A percentile compares a stretch with the other conserved stretches of the same genome.
Conservation (phyloP, 2,329 filamentous ascomycete genomes). For the Trichoderma sp. region DNA sequence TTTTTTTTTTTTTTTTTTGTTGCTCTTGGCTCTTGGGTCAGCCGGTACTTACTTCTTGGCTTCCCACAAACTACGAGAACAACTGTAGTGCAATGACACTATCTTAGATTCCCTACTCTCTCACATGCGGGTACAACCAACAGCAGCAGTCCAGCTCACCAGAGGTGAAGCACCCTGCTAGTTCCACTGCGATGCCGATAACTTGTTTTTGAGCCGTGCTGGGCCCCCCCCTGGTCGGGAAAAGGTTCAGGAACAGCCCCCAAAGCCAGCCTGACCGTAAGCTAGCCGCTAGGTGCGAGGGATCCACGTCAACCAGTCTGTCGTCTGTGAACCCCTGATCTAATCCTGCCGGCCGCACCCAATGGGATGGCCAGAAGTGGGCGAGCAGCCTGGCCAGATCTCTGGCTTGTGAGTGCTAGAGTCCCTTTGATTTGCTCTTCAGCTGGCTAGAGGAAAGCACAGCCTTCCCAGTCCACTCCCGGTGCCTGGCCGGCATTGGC, state of each 20-base stretch:
- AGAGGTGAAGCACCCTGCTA: slow-evolving; percentile 6
- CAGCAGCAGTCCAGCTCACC: background rate
- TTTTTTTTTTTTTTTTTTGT: too few relatives aligned
- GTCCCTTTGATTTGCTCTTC: slow-evolving; percentile 7
- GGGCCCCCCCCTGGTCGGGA: slow-evolving; percentile 15
- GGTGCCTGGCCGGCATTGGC: background rate
- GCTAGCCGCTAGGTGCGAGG: slow-evolving; percentile 1
- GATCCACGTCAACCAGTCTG: slow-evolving; percentile 24
- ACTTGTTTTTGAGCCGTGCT: slow-evolving; percentile 1
- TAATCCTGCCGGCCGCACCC: slow-evolving; percentile 18
- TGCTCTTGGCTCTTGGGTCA: background rate
- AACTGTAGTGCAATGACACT: background rate
- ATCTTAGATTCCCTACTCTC: background rate
- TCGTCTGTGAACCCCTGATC: slow-evolving; percentile 26
- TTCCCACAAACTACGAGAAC: background rate
- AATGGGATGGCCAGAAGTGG: slow-evolving; percentile 12
- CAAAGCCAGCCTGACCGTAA: slow-evolving; percentile 11
- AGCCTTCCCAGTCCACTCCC: slow-evolving; percentile 7
- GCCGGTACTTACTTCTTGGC: background rate
- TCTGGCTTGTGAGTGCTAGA: slow-evolving; percentile 5
- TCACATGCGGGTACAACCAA: background rate
- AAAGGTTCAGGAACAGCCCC: slow-evolving; percentile 20
- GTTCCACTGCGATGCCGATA: slow-evolving; percentile 13
- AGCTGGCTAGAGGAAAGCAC: slow-evolving; percentile 18
- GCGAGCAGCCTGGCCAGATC: slow-evolving; percentile 12